phyloP scores from a whole-genome alignment of 257 asterid species.

The Fraxinus quadrangulata region DNA sequence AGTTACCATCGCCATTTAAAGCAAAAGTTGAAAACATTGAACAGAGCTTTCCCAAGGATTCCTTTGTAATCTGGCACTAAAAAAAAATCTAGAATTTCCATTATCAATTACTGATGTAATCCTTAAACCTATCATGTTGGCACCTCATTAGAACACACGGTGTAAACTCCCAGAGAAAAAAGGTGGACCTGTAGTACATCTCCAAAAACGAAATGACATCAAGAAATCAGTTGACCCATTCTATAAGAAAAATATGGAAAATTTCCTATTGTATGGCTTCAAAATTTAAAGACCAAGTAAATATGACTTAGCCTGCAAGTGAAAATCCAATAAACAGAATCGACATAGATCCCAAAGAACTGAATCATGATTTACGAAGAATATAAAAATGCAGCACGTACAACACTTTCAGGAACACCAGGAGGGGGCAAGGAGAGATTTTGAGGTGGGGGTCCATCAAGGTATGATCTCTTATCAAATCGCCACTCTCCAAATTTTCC shows the following conservation, averaged over 20 bases:
- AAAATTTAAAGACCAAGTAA: not conserved
- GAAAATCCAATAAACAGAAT: not conserved
- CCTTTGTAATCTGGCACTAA: not conserved
- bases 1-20: not conserved
- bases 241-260: no score
- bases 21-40: not conserved
- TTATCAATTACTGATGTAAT: no score
- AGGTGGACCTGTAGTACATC: not conserved
- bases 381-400: constrained; percentile 24
- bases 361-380: not conserved
- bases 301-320: not conserved
- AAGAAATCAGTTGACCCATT: not conserved
- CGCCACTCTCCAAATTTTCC: constrained; percentile 66
- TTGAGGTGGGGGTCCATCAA: constrained; percentile 49
- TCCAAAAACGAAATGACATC: not conserved
- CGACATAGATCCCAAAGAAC: not conserved
- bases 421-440: constrained; percentile 65
- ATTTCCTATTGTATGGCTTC: not conserved
- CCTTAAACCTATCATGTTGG: not conserved
- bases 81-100: no score
- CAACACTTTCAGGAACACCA: constrained; percentile 76
- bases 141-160: not conserved
- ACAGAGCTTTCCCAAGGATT: not conserved
- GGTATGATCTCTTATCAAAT: constrained; percentile 59
- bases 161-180: not conserved